Evolutionary conservation across 1,284 basidiomycete genomes (phyloP), one percentile per base, ranked within the genome.

Genomic region (Erythrobasidium hasegawianum): DNA sequence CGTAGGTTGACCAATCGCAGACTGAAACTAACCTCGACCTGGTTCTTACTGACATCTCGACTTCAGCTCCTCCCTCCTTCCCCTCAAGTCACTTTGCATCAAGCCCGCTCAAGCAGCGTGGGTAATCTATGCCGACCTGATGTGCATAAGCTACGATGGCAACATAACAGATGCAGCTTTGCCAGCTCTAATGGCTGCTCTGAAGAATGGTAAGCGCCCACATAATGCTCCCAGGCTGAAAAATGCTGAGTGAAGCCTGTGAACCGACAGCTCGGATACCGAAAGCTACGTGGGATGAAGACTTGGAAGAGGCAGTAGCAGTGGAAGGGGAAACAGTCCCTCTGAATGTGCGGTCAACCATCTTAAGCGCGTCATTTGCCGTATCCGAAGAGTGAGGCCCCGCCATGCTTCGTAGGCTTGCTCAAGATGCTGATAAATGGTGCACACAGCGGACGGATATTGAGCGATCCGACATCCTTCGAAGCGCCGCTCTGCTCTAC

Each of bases 101-200:
- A 81, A 87, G 18, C 83, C 85, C 0, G 86, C 85, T 2, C 89
- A 87, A 76, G 83, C 90, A 0, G 92, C 82, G 0, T 98, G 93
- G 92, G 87, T 87, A 24, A 81, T 98, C n/a, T 97, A 97, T 77
- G 82, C 97, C 70, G 95, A 98, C 71, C 85, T 91, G 29, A 89
- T 88, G 3, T 97, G 93, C 77, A 88, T 98, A 72, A 97, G 95
- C 79, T 95, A 93, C 73, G 94, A 98, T 76, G 95, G 95, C 9
- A 97, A 97, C 74, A 88, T 84, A 0, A 89, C 96, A 70, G 95
- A 99, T 71, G 91, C 94, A 0, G 84, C 90, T 0, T 81, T 97
- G 1, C 76, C 97, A 14, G 91, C 92, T 0, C 88, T 94, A 80
- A 84, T 92, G 55, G 86, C 87, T 13, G 93, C 95, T 2, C 79